These are phyloP conservation scores for Lyophyllum semitale DNA, from an alignment of 768 basidiomycete species.

Conservation along the genomic window DNA sequence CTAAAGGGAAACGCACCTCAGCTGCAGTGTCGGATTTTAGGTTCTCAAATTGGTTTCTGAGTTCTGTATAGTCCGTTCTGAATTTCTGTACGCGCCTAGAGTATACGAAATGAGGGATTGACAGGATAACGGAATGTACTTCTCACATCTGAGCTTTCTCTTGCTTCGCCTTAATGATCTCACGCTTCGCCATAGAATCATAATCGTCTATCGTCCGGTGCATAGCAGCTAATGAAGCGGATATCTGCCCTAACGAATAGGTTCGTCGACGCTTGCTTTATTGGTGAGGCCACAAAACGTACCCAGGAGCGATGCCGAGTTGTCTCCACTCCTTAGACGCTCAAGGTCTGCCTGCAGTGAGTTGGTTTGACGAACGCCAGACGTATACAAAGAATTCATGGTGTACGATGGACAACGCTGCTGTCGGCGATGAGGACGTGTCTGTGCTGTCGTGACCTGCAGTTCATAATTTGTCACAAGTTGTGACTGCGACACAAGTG, in stretches of 20 bases:
- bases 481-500: neutral
- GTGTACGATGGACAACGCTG: constrained; percentile 13
- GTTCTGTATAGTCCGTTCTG: constrained; percentile 79
- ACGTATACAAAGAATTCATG: constrained; percentile 96
- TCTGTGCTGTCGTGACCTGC: constrained; percentile 19
- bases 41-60: constrained; percentile 80
- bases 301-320: constrained; percentile 84
- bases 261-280: constrained; percentile 17
- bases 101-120: neutral
- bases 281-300: constrained; percentile 26
- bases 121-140: constrained; percentile 1
- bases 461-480: constrained; percentile 5
- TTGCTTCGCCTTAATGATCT: constrained; percentile 94
- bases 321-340: constrained; percentile 77
- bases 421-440: constrained; percentile 4
- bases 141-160: constrained; percentile 92
- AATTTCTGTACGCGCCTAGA: constrained; percentile 91
- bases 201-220: constrained; percentile 95
- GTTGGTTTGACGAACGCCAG: constrained; percentile 89
- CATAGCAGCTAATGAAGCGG: constrained; percentile 94
- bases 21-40: constrained; percentile 62
- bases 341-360: constrained; percentile 88
- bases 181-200: constrained; percentile 93
- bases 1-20: constrained; percentile 36
- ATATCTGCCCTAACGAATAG: constrained; percentile 83